Percentiles rank a stretch among this genome's conserved stretches.
These are phyloP conservation scores for Rhodocollybia butyracea DNA, from an alignment of 768 basidiomycete species.

Conservation along the genomic window DNA sequence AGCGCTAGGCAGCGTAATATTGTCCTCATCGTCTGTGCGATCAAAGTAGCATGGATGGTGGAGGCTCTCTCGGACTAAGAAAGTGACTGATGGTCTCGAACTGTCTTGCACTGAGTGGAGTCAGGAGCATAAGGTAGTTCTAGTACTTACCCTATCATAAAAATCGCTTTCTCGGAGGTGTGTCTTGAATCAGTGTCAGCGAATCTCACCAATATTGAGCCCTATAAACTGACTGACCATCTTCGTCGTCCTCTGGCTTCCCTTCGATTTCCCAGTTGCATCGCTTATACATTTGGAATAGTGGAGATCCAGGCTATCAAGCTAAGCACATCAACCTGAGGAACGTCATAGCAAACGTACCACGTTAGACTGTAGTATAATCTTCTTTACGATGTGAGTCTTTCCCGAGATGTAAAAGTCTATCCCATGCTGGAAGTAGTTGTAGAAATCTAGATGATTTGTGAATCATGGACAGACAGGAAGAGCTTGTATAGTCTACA, in stretches of 20 bases:
- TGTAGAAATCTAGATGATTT: conserved; percentile 72
- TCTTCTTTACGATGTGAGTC: conserved; percentile 76
- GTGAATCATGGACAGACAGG: not conserved
- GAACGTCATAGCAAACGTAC: conserved; percentile 39
- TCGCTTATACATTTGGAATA: conserved; percentile 89
- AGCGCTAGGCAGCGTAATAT: conserved; percentile 62
- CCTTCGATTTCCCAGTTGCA: conserved; percentile 90
- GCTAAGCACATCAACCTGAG: not conserved
- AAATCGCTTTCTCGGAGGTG: conserved; percentile 73
- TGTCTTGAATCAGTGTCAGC: conserved; percentile 40
- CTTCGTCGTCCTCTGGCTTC: conserved; percentile 77
- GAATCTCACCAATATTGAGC: conserved; percentile 2
- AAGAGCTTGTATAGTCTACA: conserved; percentile 30
- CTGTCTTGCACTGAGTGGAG: conserved; percentile 28
- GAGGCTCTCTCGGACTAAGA: conserved; percentile 67
- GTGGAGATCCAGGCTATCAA: conserved; percentile 77
- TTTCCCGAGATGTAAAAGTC: conserved; percentile 79
- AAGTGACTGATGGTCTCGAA: conserved; percentile 80
- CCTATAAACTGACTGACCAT: conserved; percentile 42
- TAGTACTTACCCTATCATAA: conserved; percentile 54
- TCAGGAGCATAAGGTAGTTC: not conserved
- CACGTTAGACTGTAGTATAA: conserved; percentile 84
- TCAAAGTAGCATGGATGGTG: conserved; percentile 81
- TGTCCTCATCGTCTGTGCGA: conserved; percentile 73
- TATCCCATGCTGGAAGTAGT: conserved; percentile 89